Conservation (phyloP, 345 rosid species). For the Adansonia digitata region DNA sequence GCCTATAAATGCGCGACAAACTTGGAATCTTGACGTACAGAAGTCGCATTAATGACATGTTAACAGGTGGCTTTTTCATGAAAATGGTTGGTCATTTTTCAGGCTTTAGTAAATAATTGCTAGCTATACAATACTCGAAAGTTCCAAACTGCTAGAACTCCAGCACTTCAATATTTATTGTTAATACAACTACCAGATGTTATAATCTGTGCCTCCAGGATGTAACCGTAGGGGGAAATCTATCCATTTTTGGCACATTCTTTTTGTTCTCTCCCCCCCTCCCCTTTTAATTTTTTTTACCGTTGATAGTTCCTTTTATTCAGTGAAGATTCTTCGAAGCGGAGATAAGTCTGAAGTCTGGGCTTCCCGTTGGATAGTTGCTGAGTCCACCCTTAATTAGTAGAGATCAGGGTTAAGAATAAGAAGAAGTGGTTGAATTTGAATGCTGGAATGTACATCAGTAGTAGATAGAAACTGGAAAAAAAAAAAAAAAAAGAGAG, state of each 20-base stretch:
- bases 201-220: neutral
- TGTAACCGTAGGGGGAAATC: neutral
- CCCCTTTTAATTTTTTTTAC: no score
- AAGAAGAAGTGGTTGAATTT: neutral
- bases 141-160: neutral
- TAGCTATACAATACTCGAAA: neutral
- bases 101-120: neutral
- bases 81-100: neutral
- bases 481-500: neutral
- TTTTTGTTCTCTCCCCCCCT: neutral
- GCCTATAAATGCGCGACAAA: neutral
- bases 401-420: neutral
- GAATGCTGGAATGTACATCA: neutral
- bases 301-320: neutral
- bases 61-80: neutral
- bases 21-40: neutral
- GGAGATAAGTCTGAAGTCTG: no score
- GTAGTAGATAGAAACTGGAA: neutral
- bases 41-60: slow-evolving; percentile 1
- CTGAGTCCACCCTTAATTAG: neutral
- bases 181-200: neutral
- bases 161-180: neutral
- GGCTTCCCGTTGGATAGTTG: neutral
- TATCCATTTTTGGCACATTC: neutral
- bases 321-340: neutral